Conservation (phyloP, 2,329 filamentous ascomycete species). For the Talaromyces sp. region DNA sequence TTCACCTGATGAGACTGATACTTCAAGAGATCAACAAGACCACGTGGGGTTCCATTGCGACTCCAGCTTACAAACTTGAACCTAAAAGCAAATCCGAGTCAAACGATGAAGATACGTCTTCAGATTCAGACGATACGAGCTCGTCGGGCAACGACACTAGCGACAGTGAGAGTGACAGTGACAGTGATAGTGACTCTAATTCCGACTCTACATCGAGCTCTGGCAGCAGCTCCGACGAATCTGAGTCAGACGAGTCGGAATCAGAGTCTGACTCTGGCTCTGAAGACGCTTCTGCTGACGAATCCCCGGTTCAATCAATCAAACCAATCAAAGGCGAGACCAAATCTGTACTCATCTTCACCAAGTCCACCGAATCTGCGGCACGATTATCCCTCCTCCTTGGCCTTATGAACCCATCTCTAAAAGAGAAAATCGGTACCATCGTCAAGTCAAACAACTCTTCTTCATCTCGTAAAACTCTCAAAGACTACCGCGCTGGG, state of each 20-base stretch:
- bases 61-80: constrained; percentile 2
- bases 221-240: neutral
- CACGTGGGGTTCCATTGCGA: constrained; percentile 8
- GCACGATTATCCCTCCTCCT: constrained; percentile 81
- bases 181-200: constrained; percentile 14
- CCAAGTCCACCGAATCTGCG: constrained; percentile 82
- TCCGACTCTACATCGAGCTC: constrained; percentile 17
- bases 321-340: constrained; percentile 27
- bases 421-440: constrained; percentile 57
- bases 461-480: constrained; percentile 60
- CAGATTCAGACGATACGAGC: constrained; percentile 26
- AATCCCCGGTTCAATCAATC: constrained; percentile 16
- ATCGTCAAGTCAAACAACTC: constrained; percentile 76
- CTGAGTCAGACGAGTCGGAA: constrained; percentile 21
- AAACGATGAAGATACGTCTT: constrained; percentile 5
- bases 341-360: constrained; percentile 68
- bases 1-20: constrained; percentile 78
- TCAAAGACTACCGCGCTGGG: constrained; percentile 59
- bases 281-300: neutral
- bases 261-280: constrained; percentile 16
- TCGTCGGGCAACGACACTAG: constrained; percentile 27
- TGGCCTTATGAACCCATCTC: constrained; percentile 56
- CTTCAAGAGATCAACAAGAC: constrained; percentile 33
- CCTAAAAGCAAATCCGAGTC: neutral
- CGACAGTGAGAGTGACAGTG: neutral